Percentiles rank a stretch among this genome's conserved stretches.
These are phyloP conservation scores for Phylloporus rhodoxanthus DNA, from an alignment of 768 basidiomycete genomes.

Conservation along the genomic window DNA sequence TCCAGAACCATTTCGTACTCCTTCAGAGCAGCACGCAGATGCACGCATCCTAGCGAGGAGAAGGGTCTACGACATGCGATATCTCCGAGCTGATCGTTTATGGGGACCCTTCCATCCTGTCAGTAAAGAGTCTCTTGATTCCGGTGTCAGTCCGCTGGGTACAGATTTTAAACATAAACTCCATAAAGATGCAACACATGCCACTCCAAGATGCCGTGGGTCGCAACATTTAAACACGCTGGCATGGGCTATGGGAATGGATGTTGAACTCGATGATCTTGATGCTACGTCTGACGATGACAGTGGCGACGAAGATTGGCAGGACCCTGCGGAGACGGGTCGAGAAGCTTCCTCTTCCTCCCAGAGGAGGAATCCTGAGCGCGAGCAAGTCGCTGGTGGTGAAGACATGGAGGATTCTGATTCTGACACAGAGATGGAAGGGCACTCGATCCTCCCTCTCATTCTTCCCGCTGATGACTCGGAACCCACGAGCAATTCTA, in stretches of 20 bases:
- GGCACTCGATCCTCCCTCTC: conserved; percentile 10
- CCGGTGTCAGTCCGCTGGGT: too few species aligned
- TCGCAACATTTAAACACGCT: conserved; percentile 7
- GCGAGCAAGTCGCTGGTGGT: neutral
- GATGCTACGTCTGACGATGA: conserved; percentile 14
- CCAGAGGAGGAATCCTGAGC: neutral
- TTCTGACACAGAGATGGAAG: conserved; percentile 13
- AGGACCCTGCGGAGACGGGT: neutral
- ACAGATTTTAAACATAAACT: too few species aligned
- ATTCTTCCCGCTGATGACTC: neutral
- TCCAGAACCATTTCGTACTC: conserved; percentile 7
- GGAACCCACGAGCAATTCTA: neutral
- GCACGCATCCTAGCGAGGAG: conserved; percentile 26
- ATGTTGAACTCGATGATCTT: conserved; percentile 7
- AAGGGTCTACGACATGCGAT: conserved; percentile 30
- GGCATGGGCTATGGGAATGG: conserved; percentile 15
- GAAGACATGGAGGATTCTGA: neutral
- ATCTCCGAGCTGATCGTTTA: conserved; percentile 23
- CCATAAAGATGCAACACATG: neutral
- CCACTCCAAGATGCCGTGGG: neutral
- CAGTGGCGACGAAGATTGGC: conserved; percentile 21
- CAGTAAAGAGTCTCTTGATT: conserved; percentile 1
- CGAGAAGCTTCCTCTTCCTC: neutral
- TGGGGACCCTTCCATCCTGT: conserved; percentile 28
- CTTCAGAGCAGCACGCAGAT: conserved; percentile 15